These are phyloP conservation scores for Geotrichum macrosporum DNA, from an alignment of 1,139 yeast species.

Conservation along the genomic window DNA sequence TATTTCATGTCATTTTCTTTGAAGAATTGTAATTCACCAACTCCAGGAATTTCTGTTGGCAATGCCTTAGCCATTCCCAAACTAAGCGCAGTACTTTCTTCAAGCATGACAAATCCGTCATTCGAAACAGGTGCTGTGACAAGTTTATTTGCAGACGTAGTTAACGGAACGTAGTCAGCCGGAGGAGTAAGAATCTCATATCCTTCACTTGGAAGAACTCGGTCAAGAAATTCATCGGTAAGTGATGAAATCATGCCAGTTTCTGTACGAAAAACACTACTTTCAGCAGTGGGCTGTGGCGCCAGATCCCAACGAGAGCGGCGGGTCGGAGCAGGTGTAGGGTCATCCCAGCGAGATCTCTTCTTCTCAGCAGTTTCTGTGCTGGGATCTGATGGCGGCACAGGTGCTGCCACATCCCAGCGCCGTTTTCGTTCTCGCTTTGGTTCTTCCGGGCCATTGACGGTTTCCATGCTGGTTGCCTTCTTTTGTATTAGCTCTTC, in stretches of 20 bases:
- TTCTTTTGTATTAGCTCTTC: conserved; percentile 30
- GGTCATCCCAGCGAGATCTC: conserved; percentile 28
- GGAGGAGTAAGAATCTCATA: conserved; percentile 51
- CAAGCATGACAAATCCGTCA: conserved; percentile 36
- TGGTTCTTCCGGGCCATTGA: conserved; percentile 22
- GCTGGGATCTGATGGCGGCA: conserved; percentile 21
- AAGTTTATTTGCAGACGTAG: conserved; percentile 22
- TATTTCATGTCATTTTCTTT: conserved; percentile 68
- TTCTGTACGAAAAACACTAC: neutral
- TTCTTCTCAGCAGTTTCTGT: conserved; percentile 20
- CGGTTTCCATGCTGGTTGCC: conserved; percentile 18
- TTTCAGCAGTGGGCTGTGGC: conserved; percentile 41
- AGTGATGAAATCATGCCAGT: conserved; percentile 37
- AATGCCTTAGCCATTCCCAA: conserved; percentile 35
- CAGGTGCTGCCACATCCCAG: conserved; percentile 20
- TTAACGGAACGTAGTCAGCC: conserved; percentile 42
- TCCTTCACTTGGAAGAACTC: conserved; percentile 51
- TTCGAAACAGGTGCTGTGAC: conserved; percentile 41
- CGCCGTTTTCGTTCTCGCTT: conserved; percentile 21
- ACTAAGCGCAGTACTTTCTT: conserved; percentile 31
- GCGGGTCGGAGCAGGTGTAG: conserved; percentile 18
- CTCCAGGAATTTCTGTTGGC: conserved; percentile 60
- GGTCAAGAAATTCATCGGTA: conserved; percentile 49
- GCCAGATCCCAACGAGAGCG: conserved; percentile 35
- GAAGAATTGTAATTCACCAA: conserved; percentile 59